Evolutionary conservation across 345 rosid species (phyloP), one percentile per base, ranked within the genome.

Genomic region (Aquilaria yunnanensis): DNA sequence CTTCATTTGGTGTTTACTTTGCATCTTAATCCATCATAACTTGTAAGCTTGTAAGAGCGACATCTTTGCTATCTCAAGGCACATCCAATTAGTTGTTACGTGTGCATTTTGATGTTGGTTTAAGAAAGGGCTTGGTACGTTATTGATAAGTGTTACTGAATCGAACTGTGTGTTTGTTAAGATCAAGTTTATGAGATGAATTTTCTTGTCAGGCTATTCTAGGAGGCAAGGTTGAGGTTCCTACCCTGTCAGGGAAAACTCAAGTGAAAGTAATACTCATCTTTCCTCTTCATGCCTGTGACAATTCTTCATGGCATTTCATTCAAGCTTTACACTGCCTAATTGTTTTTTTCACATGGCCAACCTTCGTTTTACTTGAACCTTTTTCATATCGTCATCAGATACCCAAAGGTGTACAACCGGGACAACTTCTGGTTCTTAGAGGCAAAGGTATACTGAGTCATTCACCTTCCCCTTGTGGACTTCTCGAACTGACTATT

Each of bases 401-500:
- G 98, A 86, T 90, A 81, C 97, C 98, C 9, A 75, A 79, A 71
- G 97, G 97, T 32, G 89, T 78, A 75, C 97, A 90, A 70, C 97
- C 78, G 67, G 98, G 94, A 61, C 86, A 93, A 64, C 77, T 81
- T 59, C 56, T 85, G 71, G 75, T 78, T 59, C 77, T 92, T 67
- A 85, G 91, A 81, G 91, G 96, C 64, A 87, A 87, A 87, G 98
- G 97, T 87, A 69, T 51, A 46, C 56, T 29, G 54, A 41, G 64
- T 73, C 51, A 50, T 34, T 56, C 14, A 45, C 37, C 32, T 67
- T 46, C 45, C 54, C 2, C 45, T 32, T 1, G 48, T 56, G 12
- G n/a, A 6, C 12, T 37, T 56, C 23, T 16, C 52, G 57, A 33
- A 31, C 53, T 53, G 49, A 41, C 68, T 67, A 47, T 69, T 70